Base-by-base conservation (phyloP, 805 yeast genomes). In the Hanseniaspora vineae region DNA sequence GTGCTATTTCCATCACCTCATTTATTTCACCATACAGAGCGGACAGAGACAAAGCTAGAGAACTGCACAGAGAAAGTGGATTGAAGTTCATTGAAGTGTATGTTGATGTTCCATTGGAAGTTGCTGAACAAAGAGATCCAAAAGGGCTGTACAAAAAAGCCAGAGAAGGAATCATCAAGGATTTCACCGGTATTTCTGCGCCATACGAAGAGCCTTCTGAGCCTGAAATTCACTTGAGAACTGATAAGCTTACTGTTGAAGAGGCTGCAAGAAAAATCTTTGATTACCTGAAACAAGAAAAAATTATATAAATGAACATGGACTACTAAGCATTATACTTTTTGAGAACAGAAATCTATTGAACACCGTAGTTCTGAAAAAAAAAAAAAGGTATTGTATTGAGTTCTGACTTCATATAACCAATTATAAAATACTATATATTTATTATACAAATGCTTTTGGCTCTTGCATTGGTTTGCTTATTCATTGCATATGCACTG, bases 141-240 rank as follows among this genome's bases (percentile, higher is more conserved):
- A 90, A 90, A 71, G 97, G 97, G 12, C 71, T 90, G 55, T 90
- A 90, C 72, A 88, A 88, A 68, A 90, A 90, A 75, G 97, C 97
- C 15, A 80, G 97, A 66, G 92, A 88, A 60, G 97, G 97, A 35
- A 70, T 83, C 51, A 89, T 89, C 65, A 85, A 85, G 67, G 95
- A 89, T 61, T 89, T 89, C 70, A 89, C 97, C 14, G 97, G 97
- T 49, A 83, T 89, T 49, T 80, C 88, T 54, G 97, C 96, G 11
- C 97, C 97, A 37, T 89, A 89, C 65, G 97, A 89, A 71, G 92
- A 84, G 2, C 97, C 97, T 45, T 82, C 75, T 55, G 59, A 66
- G 35, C 86, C 97, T 29, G 97, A 89, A 68, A 72, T 89, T 50
- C 89, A 82, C 61, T 68, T 89, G 61, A 77, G 76, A 56, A 86